Conservation (phyloP, 345 rosid species). For the Boechera retrofracta region DNA sequence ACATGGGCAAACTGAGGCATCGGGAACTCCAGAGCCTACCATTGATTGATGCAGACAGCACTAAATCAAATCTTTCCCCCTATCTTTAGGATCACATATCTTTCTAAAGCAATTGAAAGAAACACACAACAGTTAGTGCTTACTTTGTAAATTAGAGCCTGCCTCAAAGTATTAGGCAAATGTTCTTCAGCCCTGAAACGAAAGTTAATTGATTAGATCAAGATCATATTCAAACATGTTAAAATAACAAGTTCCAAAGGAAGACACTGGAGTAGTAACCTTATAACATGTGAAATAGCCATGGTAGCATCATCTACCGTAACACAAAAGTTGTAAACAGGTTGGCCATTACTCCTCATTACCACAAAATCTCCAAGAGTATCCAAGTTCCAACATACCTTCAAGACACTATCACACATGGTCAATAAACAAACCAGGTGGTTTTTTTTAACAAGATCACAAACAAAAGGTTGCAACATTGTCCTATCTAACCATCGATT, state of each 20-base stretch:
- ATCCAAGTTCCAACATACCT: conserved; percentile 93
- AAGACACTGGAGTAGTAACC: conserved; percentile 52
- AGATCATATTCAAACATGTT: conserved; percentile 16
- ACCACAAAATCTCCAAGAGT: conserved; percentile 96
- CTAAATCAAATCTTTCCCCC: conserved; percentile 22
- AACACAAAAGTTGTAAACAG: conserved; percentile 95
- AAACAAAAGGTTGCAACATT: neutral
- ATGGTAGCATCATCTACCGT: conserved; percentile 96
- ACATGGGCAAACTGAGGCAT: conserved; percentile 96
- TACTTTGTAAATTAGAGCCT: conserved; percentile 93
- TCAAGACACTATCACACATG: conserved; percentile 66
- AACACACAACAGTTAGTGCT: conserved; percentile 25
- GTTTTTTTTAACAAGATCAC: neutral
- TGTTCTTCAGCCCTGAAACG: conserved; percentile 91
- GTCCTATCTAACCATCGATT: conserved; percentile 2
- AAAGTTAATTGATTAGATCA: conserved; percentile 31
- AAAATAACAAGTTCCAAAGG: neutral
- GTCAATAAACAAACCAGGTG: conserved; percentile 18
- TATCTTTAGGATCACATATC: conserved; percentile 27
- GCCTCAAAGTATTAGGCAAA: conserved; percentile 89
- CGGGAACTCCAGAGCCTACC: conserved; percentile 84
- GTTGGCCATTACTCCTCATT: conserved; percentile 95
- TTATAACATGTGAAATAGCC: conserved; percentile 96
- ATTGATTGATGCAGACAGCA: conserved; percentile 36
- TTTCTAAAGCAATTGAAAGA: conserved; percentile 23